phyloP scores from a whole-genome alignment of 139 green algal species.

The Chlamydomonas incerta region DNA sequence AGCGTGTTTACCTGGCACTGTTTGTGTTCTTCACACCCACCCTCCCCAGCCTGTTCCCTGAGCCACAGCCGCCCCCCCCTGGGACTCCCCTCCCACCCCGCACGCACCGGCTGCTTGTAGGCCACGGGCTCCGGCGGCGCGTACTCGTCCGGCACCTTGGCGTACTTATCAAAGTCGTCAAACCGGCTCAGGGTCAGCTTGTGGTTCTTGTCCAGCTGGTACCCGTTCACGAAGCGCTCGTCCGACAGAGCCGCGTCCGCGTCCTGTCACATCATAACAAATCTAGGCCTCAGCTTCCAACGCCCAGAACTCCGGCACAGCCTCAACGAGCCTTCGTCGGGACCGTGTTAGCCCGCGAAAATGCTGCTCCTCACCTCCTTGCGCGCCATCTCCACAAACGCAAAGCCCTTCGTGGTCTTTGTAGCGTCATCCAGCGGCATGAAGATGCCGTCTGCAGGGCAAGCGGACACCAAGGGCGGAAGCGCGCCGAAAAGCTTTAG shows the following conservation, averaged over 20 bases:
- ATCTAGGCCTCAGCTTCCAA: too few species aligned
- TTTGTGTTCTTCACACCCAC: too few species aligned
- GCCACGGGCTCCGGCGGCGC: constrained; percentile 52
- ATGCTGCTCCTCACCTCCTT: constrained; percentile 52
- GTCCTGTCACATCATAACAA: too few species aligned
- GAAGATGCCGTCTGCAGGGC: constrained; percentile 77
- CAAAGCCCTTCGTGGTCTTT: constrained; percentile 90
- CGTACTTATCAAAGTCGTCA: constrained; percentile 93
- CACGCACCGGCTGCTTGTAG: constrained; percentile 53
- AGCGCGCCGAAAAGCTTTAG: background rate
- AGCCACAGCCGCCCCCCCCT: too few species aligned
- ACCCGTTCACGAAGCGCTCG: constrained; percentile 70
- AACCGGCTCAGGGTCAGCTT: constrained; percentile 93
- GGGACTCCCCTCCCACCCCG: too few species aligned
- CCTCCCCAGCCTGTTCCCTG: too few species aligned
- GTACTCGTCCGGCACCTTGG: constrained; percentile 72
- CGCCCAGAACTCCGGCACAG: too few species aligned
- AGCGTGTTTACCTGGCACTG: too few species aligned
- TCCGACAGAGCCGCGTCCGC: constrained; percentile 53
- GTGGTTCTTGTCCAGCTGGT: constrained; percentile 98
- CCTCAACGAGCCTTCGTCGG: too few species aligned
- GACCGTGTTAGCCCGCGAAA: background rate
- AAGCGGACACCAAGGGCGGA: background rate
- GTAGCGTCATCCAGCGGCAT: constrained; percentile 88
- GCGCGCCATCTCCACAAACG: constrained; percentile 93